Base-by-base conservation (phyloP, 345 rosid genomes). In the Hibiscus syriacus region DNA sequence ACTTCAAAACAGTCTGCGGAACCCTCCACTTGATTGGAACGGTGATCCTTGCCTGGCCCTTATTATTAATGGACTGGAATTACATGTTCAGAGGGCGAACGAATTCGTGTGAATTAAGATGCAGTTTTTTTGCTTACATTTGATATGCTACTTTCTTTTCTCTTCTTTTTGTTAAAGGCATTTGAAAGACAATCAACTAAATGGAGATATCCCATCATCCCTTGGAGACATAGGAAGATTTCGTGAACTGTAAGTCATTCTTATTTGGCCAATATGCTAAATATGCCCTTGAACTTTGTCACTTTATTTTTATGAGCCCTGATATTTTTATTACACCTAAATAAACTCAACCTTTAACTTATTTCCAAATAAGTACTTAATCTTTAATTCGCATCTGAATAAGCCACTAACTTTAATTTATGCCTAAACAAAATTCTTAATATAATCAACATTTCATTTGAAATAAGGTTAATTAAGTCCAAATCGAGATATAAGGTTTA, bases 11-110 rank as follows among this genome's bases (percentile, higher is more conserved):
- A 74, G 78, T 74, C 68, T 89, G 60, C 39, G 16, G 67, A 87
- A 86, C 71, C 72, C 78, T 72, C 96, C 96, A 22, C 68, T 61
- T 66, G 97, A 93, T 72, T 93, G 98, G 97, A 81, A 49, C 3
- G 97, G 97, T 0, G 97, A 93, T 85, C 97, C 98, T 70, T 93
- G 98, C 73, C 50, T 84, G 50, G 96, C 96, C 60, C 79, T 41
- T 46, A 74, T 75, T 29, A 89, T 86, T 73, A 54, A 6, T 93
- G 98, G 97, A 79, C 92, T 56, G 98, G 97, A 38, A 71, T 90
- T 62, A 76, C 85, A 16, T 93, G 97, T 75, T 68, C 80, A 23
- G 77, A 74, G 61, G 96, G 89, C 12, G 72, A 81, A 32, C 83
- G 87, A 48, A 83, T 86, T 70, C 92, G 97, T 45, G 97, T 89